These are phyloP conservation scores for Mucor saturninus DNA, from an alignment of 371 early-diverging fungal species.

Conservation along the genomic window DNA sequence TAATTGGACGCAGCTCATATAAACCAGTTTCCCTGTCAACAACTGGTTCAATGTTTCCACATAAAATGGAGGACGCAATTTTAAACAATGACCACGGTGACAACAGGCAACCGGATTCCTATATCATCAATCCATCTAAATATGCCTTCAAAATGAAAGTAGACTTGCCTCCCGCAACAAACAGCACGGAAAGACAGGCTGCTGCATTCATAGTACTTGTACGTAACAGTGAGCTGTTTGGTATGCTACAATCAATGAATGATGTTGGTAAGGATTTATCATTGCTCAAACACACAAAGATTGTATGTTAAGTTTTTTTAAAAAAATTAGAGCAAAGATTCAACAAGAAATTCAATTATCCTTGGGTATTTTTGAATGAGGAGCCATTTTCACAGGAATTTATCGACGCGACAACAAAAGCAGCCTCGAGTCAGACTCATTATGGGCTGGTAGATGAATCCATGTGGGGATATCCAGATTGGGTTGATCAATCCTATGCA, in stretches of 20 bases:
- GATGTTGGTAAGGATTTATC: constrained; percentile 25
- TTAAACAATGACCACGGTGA: constrained; percentile 8
- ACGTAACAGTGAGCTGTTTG: constrained; percentile 77
- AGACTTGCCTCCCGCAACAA: constrained; percentile 30
- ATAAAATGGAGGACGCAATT: not conserved
- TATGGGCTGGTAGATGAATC: constrained; percentile 56
- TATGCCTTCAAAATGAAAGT: constrained; percentile 33
- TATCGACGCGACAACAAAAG: constrained; percentile 39
- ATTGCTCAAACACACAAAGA: not conserved
- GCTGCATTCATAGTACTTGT: constrained; percentile 66
- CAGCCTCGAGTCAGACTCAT: constrained; percentile 58
- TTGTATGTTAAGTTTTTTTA: not conserved
- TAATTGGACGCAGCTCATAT: constrained; percentile 8
- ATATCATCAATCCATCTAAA: constrained; percentile 34
- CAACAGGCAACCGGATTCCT: constrained; percentile 28
- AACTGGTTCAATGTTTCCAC: not conserved
- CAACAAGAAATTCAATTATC: constrained; percentile 79
- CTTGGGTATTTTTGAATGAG: constrained; percentile 82
- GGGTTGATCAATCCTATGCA: constrained; percentile 76
- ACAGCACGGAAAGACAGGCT: constrained; percentile 49
- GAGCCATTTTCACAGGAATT: constrained; percentile 72
- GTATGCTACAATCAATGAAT: constrained; percentile 66
- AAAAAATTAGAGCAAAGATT: constrained; percentile 71
- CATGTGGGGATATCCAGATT: constrained; percentile 85
- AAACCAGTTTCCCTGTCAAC: not conserved